Evolutionary conservation across 495 filamentous ascomycete species (phyloP), one percentile per base, ranked within the genome.

Genomic region (Letharia lupina): DNA sequence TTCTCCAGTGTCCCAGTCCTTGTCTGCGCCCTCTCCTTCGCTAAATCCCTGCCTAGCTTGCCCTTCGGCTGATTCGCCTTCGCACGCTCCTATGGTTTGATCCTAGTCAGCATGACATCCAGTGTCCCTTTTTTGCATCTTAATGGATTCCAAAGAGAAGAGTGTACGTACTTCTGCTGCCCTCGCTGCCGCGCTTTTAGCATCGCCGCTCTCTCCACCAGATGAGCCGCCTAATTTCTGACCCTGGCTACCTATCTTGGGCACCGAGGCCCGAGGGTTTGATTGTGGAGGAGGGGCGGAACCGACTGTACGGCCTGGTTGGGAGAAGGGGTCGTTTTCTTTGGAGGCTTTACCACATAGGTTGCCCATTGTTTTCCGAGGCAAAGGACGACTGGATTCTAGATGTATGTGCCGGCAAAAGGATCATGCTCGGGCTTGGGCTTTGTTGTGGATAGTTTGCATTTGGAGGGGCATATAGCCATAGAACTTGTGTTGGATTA

Each of bases 11-110:
- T 86, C 63, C 86, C 84, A 4, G 76, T 73, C 48, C 84, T 77
- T 4, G 85, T 88, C 76, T 87, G 82, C 62, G 81, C 82, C 77
- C 84, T 87, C 75, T 91, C 86, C 57, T 82, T 83, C 40, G 81
- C 85, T 28, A 90, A 72, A 68, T 89, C 83, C 35, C 78, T 76
- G 18, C 80, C 78, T 42, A 91, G 74, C 70, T 89, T 87, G 4
- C 88, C 83, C 75, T 71, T 83, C 73, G 68, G 72, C 57, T 23
- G 73, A 61, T 44, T 69, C 20, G 77, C 74, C 72, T 82, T 78
- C 44, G 79, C 65, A 40, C 68, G 60, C 47, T 70, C 68, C 68
- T 69, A n/a, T 20, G 4, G 4, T 57, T 57, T 9, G 33, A 11
- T 10, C 15, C 33, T 12, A 9, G 33, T 57, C 54, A 57, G 54